These are phyloP conservation scores for Saccharomyces hybrid DNA, from an alignment of 1,139 yeast genomes.

Conservation along the genomic window DNA sequence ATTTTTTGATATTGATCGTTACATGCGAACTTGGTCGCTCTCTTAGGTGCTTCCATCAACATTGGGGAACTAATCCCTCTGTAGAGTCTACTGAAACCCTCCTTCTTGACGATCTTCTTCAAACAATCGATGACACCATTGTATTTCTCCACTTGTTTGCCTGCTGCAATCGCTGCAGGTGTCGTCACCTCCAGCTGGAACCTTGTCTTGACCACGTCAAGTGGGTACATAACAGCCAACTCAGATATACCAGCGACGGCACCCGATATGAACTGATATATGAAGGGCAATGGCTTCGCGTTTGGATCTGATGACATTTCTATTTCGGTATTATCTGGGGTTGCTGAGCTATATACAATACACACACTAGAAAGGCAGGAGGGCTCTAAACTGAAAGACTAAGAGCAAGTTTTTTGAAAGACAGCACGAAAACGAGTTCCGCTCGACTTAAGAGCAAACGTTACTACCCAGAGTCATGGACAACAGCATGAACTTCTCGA, in stretches of 20 bases:
- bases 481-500: not conserved
- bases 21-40: slow-evolving; percentile 97
- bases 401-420: not conserved
- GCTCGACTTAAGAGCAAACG: not conserved
- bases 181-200: slow-evolving; percentile 76
- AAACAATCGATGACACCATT: slow-evolving; percentile 80
- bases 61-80: slow-evolving; percentile 95
- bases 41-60: slow-evolving; percentile 98
- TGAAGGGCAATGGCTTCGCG: slow-evolving; percentile 4
- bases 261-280: slow-evolving; percentile 84
- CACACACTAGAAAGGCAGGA: not conserved
- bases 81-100: slow-evolving; percentile 77
- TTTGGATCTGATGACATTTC: not conserved
- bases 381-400: not conserved
- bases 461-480: not conserved
- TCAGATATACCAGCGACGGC: slow-evolving; percentile 98
- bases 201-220: slow-evolving; percentile 96
- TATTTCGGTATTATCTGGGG: not conserved
- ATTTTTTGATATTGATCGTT: slow-evolving; percentile 94
- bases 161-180: slow-evolving; percentile 43
- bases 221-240: slow-evolving; percentile 93
- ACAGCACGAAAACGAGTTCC: not conserved
- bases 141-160: slow-evolving; percentile 48
- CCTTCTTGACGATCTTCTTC: slow-evolving; percentile 71
- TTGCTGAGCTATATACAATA: not conserved